Base-by-base conservation (phyloP, 805 yeast species). In the Teunomyces tritomae region DNA sequence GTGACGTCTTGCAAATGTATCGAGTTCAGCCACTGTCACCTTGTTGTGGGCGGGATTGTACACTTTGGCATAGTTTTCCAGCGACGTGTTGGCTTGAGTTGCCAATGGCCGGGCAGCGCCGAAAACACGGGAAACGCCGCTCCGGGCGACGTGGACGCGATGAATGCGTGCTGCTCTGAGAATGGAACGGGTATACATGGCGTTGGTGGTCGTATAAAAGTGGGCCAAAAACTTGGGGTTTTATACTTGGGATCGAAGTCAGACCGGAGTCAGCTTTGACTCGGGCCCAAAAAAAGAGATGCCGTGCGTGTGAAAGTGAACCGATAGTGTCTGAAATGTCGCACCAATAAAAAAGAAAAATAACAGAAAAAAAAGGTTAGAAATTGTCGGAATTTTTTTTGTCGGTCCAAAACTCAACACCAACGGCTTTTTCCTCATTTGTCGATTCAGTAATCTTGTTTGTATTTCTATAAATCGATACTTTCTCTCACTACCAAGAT, bases 1-100 rank as follows among this genome's bases (percentile, higher is more conserved):
- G 67, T 94, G 99, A 59, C 98, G 87, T 61, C 95, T 81, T 43
- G 87, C 80, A 67, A 92, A 94, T 1, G 94, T 84, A 63, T 94
- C 99, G 48, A 88, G 73, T 3, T 79, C 56, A 13, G 55, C 58
- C 33, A 68, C 57, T 2, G 54, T 33, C 30, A 55, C 56, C 32
- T 37, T 33, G 28, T 55, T 49, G 8, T 49, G 40, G 20, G 71
- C 61, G 7, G 83, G 77, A 49, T 73, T 67, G 56, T 76, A 81
- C 6, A 84, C 67, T 28, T 65, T 55, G 2, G 62, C 61, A 58
- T 82, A 85, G 53, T 76, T 70, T 2, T 67, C 65, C n/a, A 84
- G 76, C 11, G 85, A 78, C 8, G 85, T 74, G 54, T 82, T 77
- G 20, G 84, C 81, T 39, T 65, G 68, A 2, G 66, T 43, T 16